Conservation (phyloP, 768 basidiomycete species). For the Suillus clintonianus region DNA sequence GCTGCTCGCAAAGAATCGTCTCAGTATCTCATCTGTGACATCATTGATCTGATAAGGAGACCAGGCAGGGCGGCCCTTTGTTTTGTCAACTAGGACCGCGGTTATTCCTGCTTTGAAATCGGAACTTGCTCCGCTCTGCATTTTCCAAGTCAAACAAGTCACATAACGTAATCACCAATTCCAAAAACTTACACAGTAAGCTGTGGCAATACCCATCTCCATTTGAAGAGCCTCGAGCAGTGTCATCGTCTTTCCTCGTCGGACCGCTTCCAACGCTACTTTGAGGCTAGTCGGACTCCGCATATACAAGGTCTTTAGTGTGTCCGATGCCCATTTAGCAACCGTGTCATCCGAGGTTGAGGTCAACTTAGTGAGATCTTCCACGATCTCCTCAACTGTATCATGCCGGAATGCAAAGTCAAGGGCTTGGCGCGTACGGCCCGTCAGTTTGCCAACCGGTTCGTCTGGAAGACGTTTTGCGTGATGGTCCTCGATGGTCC, state of each 20-base stretch:
- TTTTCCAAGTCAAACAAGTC: slow-evolving; percentile 11
- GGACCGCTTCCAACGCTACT: slow-evolving; percentile 81
- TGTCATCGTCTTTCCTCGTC: slow-evolving; percentile 62
- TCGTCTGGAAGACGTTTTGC: slow-evolving; percentile 62
- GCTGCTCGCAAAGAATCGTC: slow-evolving; percentile 65
- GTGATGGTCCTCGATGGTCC: slow-evolving; percentile 65
- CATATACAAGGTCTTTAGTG: slow-evolving; percentile 58
- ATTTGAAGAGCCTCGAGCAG: slow-evolving; percentile 73
- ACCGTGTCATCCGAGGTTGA: slow-evolving; percentile 44
- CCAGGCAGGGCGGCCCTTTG: slow-evolving; percentile 65
- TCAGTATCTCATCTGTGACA: slow-evolving; percentile 57
- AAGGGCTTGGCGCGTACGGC: slow-evolving; percentile 70
- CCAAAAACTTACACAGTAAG: slow-evolving; percentile 74
- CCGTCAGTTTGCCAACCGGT: slow-evolving; percentile 52
- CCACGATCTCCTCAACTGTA: slow-evolving; percentile 71
- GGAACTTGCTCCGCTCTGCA: slow-evolving; percentile 69
- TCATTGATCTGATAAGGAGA: slow-evolving; percentile 62
- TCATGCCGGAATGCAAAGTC: slow-evolving; percentile 77
- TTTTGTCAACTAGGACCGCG: slow-evolving; percentile 59
- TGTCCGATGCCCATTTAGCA: slow-evolving; percentile 72
- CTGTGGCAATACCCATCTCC: slow-evolving; percentile 87
- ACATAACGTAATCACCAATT: slow-evolving; percentile 4
- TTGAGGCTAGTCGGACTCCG: slow-evolving; percentile 93
- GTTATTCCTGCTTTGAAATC: slow-evolving; percentile 87
- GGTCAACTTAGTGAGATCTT: slow-evolving; percentile 48